phyloP scores from a whole-genome alignment of 2,329 filamentous ascomycete genomes.

The Atkinsonella hypoxylon region DNA sequence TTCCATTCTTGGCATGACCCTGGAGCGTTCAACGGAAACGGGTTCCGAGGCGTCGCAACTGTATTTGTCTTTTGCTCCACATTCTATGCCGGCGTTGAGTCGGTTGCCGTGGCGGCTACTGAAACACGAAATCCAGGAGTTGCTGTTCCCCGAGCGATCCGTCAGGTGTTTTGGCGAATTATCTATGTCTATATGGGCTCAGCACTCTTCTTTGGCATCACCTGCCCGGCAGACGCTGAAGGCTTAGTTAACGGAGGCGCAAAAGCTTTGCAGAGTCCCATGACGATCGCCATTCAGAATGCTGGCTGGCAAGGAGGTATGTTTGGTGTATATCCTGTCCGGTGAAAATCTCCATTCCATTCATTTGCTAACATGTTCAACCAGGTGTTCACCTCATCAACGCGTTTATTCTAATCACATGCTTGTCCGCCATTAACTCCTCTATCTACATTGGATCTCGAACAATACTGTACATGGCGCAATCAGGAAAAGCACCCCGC shows the following conservation, averaged over 20 bases:
- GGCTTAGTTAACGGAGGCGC: conserved; percentile 49
- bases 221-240: conserved; percentile 56
- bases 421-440: conserved; percentile 59
- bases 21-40: conserved; percentile 54
- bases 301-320: conserved; percentile 58
- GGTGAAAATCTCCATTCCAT: background rate
- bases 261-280: conserved; percentile 56
- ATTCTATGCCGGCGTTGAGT: conserved; percentile 57
- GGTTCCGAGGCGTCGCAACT: conserved; percentile 52
- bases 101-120: conserved; percentile 50
- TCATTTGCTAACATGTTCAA: conserved; percentile 1
- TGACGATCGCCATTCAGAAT: conserved; percentile 62
- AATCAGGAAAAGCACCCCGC: conserved; percentile 56
- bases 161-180: conserved; percentile 50
- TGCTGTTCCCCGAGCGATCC: conserved; percentile 45
- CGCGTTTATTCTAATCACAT: conserved; percentile 62
- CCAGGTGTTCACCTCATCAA: conserved; percentile 59
- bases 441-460: conserved; percentile 69
- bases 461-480: conserved; percentile 65
- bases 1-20: conserved; percentile 63
- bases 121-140: conserved; percentile 46
- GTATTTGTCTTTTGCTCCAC: conserved; percentile 60
- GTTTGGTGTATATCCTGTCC: conserved; percentile 4
- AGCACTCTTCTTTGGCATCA: conserved; percentile 64
- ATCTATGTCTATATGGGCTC: conserved; percentile 55